A percentile compares a stretch with the other conserved stretches of the same genome.
Evolutionary conservation across 257 asterid genomes (phyloP).

Genomic region (Verbena officinalis): DNA sequence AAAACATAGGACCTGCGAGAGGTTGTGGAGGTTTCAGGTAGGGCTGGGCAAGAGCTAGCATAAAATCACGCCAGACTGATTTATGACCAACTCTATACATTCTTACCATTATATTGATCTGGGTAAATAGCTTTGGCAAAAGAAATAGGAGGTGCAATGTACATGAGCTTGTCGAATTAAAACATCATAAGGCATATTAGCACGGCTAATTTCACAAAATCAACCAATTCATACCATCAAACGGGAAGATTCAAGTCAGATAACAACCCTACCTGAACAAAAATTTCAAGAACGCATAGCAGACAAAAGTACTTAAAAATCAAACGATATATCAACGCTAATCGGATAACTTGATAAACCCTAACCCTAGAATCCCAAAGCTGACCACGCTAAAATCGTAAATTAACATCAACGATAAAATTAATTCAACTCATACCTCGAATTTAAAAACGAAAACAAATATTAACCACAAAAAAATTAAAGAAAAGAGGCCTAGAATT

Average conservation of each 20-base stretch:
- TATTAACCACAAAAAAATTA: neutral
- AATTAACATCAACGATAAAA: neutral
- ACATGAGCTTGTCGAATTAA: neutral
- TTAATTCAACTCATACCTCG: neutral
- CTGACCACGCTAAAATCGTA: neutral
- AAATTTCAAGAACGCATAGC: neutral
- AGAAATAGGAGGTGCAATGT: neutral
- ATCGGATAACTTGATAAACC: constrained; percentile 11
- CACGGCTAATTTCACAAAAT: neutral
- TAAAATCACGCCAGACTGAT: neutral
- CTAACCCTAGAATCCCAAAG: constrained; percentile 20
- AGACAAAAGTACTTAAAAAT: neutral
- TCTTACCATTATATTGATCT: neutral
- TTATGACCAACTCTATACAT: neutral
- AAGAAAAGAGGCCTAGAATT: neutral
- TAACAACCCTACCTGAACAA: constrained; percentile 4
- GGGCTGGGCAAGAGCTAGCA: too few species aligned
- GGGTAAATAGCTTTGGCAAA: neutral
- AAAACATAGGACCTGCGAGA: too few species aligned
- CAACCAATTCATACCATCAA: neutral
- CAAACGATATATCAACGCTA: neutral
- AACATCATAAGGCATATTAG: neutral
- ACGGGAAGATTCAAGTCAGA: neutral
- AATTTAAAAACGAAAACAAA: neutral
- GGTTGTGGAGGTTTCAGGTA: too few species aligned